Percentiles rank a stretch among this genome's conserved stretches.
These are phyloP conservation scores for Phytophthora brassicae DNA, from an alignment of 352 stramenopile species.

Conservation along the genomic window DNA sequence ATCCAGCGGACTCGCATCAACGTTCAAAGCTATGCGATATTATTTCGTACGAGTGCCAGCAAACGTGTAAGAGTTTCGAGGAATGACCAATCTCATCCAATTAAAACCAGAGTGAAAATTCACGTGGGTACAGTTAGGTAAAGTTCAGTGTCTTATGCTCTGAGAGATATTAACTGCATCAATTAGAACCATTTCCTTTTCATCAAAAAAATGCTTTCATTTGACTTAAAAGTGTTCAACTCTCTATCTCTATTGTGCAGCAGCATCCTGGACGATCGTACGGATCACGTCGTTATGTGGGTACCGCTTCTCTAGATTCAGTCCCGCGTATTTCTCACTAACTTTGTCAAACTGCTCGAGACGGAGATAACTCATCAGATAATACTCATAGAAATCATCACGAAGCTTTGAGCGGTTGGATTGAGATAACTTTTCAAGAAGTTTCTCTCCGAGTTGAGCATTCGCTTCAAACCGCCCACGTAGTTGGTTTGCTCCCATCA, in stretches of 20 bases:
- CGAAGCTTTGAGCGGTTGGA: constrained; percentile 27
- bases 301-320: constrained; percentile 32
- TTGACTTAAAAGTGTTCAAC: too few relatives aligned
- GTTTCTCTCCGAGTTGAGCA: constrained; percentile 32
- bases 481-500: constrained; percentile 40
- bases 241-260: constrained; percentile 23
- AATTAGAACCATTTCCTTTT: too few relatives aligned
- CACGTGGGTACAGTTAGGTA: too few relatives aligned
- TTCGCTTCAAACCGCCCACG: constrained; percentile 37
- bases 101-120: too few relatives aligned
- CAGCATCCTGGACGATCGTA: constrained; percentile 35
- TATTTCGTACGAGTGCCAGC: not conserved
- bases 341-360: constrained; percentile 40
- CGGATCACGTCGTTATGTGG: constrained; percentile 38
- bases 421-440: constrained; percentile 25
- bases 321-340: constrained; percentile 14
- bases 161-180: too few relatives aligned
- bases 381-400: constrained; percentile 39
- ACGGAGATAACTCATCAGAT: constrained; percentile 42
- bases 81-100: too few relatives aligned
- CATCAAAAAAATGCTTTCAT: not conserved
- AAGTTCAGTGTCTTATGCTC: too few relatives aligned
- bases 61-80: not conserved
- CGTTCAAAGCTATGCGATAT: not conserved
- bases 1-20: not conserved